A percentile compares a stretch with the other conserved stretches of the same genome.
Evolutionary conservation across 768 basidiomycete genomes (phyloP).

Genomic region (Russula ochroleuca): DNA sequence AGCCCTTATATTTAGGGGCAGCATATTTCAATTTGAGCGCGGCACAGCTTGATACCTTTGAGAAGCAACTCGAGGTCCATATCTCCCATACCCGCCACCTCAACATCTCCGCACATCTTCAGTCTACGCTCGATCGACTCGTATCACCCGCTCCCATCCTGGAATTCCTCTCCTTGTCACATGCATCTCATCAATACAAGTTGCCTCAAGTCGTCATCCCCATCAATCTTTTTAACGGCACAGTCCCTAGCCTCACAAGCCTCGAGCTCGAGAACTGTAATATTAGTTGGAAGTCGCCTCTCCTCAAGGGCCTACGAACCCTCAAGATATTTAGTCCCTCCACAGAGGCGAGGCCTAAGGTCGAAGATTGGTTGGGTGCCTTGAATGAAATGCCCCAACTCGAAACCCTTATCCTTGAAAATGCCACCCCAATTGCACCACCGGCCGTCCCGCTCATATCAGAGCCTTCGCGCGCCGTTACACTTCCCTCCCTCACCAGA

Average conservation of each 20-base stretch:
- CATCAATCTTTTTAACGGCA: background rate
- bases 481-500: slow-evolving; percentile 1
- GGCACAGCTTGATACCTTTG: background rate
- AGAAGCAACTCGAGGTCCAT: background rate
- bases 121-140: background rate
- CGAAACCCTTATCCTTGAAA: slow-evolving; percentile 3
- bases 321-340: slow-evolving; percentile 3
- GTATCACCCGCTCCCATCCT: slow-evolving; percentile 1
- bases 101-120: background rate
- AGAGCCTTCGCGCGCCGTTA: background rate
- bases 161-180: background rate
- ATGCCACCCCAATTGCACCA: background rate
- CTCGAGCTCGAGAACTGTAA: background rate
- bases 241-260: background rate
- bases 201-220: background rate
- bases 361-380: slow-evolving; percentile 16
- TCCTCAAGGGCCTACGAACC: slow-evolving; percentile 8
- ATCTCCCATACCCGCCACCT: slow-evolving; percentile 11
- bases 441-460: background rate
- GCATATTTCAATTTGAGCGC: background rate
- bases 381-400: slow-evolving; percentile 16
- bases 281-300: slow-evolving; percentile 7
- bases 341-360: background rate
- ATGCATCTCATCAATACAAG: too few species aligned
- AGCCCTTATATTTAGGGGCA: slow-evolving; percentile 6